Base-by-base conservation (phyloP, 2,329 filamentous ascomycete genomes). In the Botryotinia globosa region DNA sequence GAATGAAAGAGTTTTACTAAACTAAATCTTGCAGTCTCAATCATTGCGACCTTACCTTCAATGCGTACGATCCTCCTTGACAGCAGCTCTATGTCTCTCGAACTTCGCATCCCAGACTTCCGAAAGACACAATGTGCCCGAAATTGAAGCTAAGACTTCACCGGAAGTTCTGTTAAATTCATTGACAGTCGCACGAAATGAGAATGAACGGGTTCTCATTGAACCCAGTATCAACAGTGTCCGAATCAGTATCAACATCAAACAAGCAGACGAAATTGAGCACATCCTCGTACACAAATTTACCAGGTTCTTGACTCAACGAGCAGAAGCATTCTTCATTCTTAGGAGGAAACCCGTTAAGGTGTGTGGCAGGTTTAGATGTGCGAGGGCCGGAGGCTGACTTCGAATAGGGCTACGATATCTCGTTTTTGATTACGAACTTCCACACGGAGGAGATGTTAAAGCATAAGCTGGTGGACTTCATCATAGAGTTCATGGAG, bases 401-500 rank as follows among this genome's bases (percentile, higher is more conserved):
- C 75, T 42, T 20, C 32, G 59, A 76, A 95, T 76, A 95, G 93
- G 96, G 95, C 78, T 99, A 99, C 82, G 96, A 99, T 79, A 99
- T 99, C 78, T 98, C 94, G 12, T 99, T 99, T 86, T 83, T 99
- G 80, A 97, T 99, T 81, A 99, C 96, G 64, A 99, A 99, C 84
- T 97, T 96, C 86, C 96, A 99, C 80, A 98, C 96, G 7, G 96
- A 98, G 83, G 93, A 97, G 82, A 97, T 99, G 94, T 83, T 98
- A 81, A 98, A 98, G 87, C 95, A 99, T 82, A 98, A 99, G 86
- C 87, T 99, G 78, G 97, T 99, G 48, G 96, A 99, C 82, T 99
- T 99, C 80, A 97, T 99, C 78, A 98, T 99, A 77, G 91, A 98
- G 81, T 99, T 99, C 81, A 98, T 99, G 95, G 95, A 99, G 83